phyloP scores from a whole-genome alignment of 768 basidiomycete genomes.

The Tylopilus rubrobrunneus region DNA sequence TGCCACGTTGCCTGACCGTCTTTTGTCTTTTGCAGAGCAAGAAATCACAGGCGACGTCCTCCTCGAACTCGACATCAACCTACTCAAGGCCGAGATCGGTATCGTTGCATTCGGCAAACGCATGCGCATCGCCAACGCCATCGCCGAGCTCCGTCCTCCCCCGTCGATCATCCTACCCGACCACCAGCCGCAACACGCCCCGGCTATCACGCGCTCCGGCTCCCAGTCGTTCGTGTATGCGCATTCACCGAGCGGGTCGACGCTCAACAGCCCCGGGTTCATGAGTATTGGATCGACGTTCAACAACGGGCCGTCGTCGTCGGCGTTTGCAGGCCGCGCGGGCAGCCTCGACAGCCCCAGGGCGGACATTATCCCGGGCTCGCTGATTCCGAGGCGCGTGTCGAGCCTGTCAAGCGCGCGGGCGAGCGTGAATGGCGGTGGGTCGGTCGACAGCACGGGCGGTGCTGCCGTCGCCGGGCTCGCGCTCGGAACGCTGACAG shows the following conservation, averaged over 20 bases:
- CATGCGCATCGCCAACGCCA: conserved; percentile 88
- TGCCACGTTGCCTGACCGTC: background rate
- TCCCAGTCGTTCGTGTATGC: conserved; percentile 31
- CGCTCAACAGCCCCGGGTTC: conserved; percentile 39
- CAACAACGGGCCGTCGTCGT: conserved; percentile 19
- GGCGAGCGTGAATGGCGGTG: conserved; percentile 24
- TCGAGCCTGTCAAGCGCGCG: conserved; percentile 28
- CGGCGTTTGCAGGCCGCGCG: conserved; percentile 17
- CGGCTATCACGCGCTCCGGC: conserved; percentile 23
- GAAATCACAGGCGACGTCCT: conserved; percentile 98
- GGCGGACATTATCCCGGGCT: conserved; percentile 15
- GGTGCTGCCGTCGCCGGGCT: conserved; percentile 24
- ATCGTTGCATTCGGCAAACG: conserved; percentile 94
- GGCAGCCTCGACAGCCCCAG: conserved; percentile 34
- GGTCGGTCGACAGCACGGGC: conserved; percentile 17
- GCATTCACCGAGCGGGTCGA: conserved; percentile 37
- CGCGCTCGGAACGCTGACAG: conserved; percentile 34
- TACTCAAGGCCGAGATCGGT: conserved; percentile 91
- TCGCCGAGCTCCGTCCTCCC: conserved; percentile 78
- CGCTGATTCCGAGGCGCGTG: conserved; percentile 20
- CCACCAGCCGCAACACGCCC: conserved; percentile 31
- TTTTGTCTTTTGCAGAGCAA: conserved; percentile 61
- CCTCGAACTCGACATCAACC: conserved; percentile 85
- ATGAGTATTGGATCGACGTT: conserved; percentile 29
- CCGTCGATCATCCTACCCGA: conserved; percentile 59